Evolutionary conservation across 352 stramenopile species (phyloP).

Genomic region (Pseudoperonospora humuli): DNA sequence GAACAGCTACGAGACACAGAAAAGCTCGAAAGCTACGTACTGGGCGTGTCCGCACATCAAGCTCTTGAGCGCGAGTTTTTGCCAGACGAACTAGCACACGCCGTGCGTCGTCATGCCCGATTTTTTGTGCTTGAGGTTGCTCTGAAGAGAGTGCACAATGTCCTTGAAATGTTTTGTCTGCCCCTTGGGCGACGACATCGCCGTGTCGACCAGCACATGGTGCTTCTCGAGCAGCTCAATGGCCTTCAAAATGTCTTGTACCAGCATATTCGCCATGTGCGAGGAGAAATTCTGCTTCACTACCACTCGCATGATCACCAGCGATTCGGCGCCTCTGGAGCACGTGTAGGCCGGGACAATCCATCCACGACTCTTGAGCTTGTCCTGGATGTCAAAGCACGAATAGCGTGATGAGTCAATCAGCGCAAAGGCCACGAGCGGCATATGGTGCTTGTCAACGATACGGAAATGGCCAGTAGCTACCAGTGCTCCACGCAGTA

Average conservation of each 20-base stretch:
- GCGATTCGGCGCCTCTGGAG: slow-evolving; percentile 66
- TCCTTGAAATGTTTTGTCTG: slow-evolving; percentile 62
- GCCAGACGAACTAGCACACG: slow-evolving; percentile 45
- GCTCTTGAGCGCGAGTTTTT: background rate
- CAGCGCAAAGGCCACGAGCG: slow-evolving; percentile 80
- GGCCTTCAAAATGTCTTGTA: slow-evolving; percentile 79
- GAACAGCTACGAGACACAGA: slow-evolving; percentile 11
- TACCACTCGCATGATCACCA: slow-evolving; percentile 87
- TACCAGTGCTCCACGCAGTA: slow-evolving; percentile 65
- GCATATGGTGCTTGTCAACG: slow-evolving; percentile 88
- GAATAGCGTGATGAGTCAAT: slow-evolving; percentile 76
- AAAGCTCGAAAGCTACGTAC: background rate
- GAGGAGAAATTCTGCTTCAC: slow-evolving; percentile 88
- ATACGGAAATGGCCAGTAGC: slow-evolving; percentile 83
- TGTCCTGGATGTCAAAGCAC: slow-evolving; percentile 89
- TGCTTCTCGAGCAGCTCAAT: slow-evolving; percentile 78
- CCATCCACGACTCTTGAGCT: slow-evolving; percentile 79
- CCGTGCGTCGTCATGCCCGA: slow-evolving; percentile 72
- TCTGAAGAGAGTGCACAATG: slow-evolving; percentile 55
- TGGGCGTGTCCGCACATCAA: background rate
- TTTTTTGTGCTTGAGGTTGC: slow-evolving; percentile 67
- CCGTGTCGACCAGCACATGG: slow-evolving; percentile 60
- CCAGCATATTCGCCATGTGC: slow-evolving; percentile 85
- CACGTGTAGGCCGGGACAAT: slow-evolving; percentile 88
- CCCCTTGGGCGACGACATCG: slow-evolving; percentile 72